Percentiles rank a stretch among this genome's conserved stretches.
phyloP scores from a whole-genome alignment of 257 asterid genomes.

The Hygrophila difformis region DNA sequence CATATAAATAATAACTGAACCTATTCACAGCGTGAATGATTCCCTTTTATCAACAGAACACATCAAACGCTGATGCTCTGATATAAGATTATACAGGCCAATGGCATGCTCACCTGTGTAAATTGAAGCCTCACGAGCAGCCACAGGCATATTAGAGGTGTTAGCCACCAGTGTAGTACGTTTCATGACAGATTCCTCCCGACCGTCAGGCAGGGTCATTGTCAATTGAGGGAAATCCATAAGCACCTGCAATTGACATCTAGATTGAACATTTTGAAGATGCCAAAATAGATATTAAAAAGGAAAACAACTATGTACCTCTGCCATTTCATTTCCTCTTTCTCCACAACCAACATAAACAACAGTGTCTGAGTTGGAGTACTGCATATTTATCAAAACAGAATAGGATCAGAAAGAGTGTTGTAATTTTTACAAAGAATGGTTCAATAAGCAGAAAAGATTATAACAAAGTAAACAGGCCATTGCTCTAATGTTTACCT shows the following conservation, averaged over 20 bases:
- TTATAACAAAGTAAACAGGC: constrained; percentile 10
- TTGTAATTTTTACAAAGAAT: constrained; percentile 3
- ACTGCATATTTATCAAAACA: constrained; percentile 79
- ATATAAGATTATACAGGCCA: too few relatives aligned
- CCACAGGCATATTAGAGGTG: constrained; percentile 99
- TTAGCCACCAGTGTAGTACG: constrained; percentile 99
- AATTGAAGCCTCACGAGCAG: constrained; percentile 99
- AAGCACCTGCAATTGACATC: constrained; percentile 62
- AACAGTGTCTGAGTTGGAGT: constrained; percentile 92
- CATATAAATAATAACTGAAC: too few relatives aligned
- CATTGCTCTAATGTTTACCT: constrained; percentile 40
- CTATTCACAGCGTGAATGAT: too few relatives aligned
- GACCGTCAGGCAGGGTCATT: constrained; percentile 98
- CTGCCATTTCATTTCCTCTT: constrained; percentile 99
- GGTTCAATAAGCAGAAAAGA: constrained; percentile 5
- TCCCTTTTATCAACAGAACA: too few relatives aligned
- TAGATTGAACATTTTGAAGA: constrained; percentile 8
- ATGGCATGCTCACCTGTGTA: constrained; percentile 57
- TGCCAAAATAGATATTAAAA: constrained; percentile 16
- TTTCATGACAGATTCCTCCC: constrained; percentile 99
- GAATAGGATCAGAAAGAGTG: constrained; percentile 13
- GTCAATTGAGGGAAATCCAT: constrained; percentile 99
- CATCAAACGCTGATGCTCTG: too few relatives aligned
- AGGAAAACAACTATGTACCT: constrained; percentile 40
- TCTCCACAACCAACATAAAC: constrained; percentile 99